phyloP scores from a whole-genome alignment of 192 early-diverging fungal genomes.

The Coemansia sp. region DNA sequence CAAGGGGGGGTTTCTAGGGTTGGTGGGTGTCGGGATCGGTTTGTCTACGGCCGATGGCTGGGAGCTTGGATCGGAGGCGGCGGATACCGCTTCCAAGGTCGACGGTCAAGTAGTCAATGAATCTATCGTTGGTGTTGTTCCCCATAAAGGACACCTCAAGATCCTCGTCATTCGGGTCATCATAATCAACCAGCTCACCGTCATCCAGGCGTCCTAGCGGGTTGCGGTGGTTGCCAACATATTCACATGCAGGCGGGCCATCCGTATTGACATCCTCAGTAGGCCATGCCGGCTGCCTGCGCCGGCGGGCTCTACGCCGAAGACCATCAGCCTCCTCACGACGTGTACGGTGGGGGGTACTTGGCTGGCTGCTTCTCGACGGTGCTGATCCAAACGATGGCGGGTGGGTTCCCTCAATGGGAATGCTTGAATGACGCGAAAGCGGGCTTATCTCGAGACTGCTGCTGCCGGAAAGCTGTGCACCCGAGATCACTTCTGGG shows the following conservation, averaged over 20 bases:
- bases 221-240: slow-evolving; percentile 34
- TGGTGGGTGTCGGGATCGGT: background rate
- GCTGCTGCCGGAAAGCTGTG: background rate
- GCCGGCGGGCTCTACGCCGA: slow-evolving; percentile 21
- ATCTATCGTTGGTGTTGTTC: slow-evolving; percentile 39
- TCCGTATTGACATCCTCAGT: background rate
- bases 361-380: too few relatives aligned
- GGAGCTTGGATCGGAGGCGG: slow-evolving; percentile 18
- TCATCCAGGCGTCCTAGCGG: slow-evolving; percentile 38
- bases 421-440: slow-evolving; percentile 15
- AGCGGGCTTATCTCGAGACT: slow-evolving; percentile 2
- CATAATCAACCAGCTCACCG: slow-evolving; percentile 46
- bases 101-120: slow-evolving; percentile 35
- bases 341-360: too few relatives aligned
- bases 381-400: too few relatives aligned
- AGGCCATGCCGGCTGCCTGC: background rate
- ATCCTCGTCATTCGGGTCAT: slow-evolving; percentile 36
- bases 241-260: slow-evolving; percentile 20
- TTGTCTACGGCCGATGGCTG: slow-evolving; percentile 8
- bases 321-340: background rate
- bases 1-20: background rate
- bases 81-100: slow-evolving; percentile 22
- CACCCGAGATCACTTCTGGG: slow-evolving; percentile 4
- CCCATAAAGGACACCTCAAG: slow-evolving; percentile 31
- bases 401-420: too few relatives aligned